Base-by-base conservation (phyloP, 805 yeast species). In the Metschnikowia cerradonensis region DNA sequence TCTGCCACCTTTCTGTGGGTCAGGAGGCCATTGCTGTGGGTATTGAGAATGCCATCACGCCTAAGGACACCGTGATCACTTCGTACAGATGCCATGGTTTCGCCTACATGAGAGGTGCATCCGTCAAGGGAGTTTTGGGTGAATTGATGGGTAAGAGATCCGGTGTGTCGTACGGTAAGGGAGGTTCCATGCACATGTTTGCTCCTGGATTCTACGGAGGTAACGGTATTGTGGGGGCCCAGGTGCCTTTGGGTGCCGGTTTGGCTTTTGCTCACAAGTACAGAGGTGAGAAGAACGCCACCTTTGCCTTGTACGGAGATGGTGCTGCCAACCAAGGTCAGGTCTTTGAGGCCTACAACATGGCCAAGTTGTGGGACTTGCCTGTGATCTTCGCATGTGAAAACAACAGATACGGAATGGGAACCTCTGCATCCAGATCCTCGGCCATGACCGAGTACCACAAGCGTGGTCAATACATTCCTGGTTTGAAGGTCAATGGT, bases 321-420 rank as follows among this genome's bases (percentile, higher is more conserved):
- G 99, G 99, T 82, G 99, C 99, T 48, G 86, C 98, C 58, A 94
- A 94, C 80, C 99, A 94, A 78, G 99, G 99, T 71, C 99, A 94
- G 79, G 97, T 91, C 55, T 94, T 94, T 64, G 99, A 94, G 79
- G 71, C 97, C 48, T 94, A 80, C 82, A 94, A 94, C 84, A 94
- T 94, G 98, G 99, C 99, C 67, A 94, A 94, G 77, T 82, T 94
- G 70, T 94, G 97, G 96, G 84, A 91, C 75, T 81, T 94, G 67
- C 99, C 99, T 61, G 86, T 89, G 68, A 76, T 94, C 58, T 94
- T 90, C 68, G 90, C 94, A 57, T 94, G 99, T 81, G 99, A 94
- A 77, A 94, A 94, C 82, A 94, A 94, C 85, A 94, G 90, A 78
- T 94, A 94, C 73, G 99, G 99, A 81, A 94, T 94, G 99, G 99